A percentile compares a stretch with the other conserved stretches of the same genome.
Evolutionary conservation across 2,329 filamentous ascomycete species (phyloP).

Genomic region (Triangularia setosa): DNA sequence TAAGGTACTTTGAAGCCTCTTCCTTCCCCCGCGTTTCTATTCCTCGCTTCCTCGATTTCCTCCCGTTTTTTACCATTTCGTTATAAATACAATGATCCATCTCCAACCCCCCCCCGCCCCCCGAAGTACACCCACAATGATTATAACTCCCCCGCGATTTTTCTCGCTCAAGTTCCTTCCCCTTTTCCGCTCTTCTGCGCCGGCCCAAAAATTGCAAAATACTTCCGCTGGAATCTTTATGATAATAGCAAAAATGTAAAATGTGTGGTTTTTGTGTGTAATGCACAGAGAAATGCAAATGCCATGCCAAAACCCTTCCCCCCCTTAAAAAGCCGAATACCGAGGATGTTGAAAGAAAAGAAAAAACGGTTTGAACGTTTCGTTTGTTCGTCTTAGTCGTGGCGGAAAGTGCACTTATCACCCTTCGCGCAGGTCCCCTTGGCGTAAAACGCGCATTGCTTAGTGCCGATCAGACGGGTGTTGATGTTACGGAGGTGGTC

Average conservation of each 20-base stretch:
- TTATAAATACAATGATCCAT: too few relatives aligned
- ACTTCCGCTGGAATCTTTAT: background rate
- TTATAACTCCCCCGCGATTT: background rate
- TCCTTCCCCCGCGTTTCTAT: too few relatives aligned
- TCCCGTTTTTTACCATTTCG: too few relatives aligned
- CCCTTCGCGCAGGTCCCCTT: slow-evolving; percentile 70
- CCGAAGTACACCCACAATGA: too few relatives aligned
- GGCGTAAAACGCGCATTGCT: slow-evolving; percentile 66
- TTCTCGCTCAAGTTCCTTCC: background rate
- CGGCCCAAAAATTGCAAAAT: background rate
- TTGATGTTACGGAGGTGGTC: slow-evolving; percentile 45
- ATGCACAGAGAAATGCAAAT: background rate
- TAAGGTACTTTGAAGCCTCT: background rate
- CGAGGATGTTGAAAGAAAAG: background rate
- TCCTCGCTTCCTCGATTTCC: too few relatives aligned
- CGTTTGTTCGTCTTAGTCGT: slow-evolving; percentile 43
- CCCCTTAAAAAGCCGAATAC: background rate
- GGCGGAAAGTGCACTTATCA: slow-evolving; percentile 69
- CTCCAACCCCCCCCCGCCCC: too few relatives aligned
- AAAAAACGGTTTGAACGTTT: background rate
- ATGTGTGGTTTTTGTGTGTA: background rate
- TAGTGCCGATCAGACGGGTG: slow-evolving; percentile 58
- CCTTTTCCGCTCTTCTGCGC: background rate
- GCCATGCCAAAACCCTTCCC: background rate
- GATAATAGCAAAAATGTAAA: background rate